Base-by-base conservation (phyloP, 2,329 filamentous ascomycete species). In the Pseudocercospora vitis region DNA sequence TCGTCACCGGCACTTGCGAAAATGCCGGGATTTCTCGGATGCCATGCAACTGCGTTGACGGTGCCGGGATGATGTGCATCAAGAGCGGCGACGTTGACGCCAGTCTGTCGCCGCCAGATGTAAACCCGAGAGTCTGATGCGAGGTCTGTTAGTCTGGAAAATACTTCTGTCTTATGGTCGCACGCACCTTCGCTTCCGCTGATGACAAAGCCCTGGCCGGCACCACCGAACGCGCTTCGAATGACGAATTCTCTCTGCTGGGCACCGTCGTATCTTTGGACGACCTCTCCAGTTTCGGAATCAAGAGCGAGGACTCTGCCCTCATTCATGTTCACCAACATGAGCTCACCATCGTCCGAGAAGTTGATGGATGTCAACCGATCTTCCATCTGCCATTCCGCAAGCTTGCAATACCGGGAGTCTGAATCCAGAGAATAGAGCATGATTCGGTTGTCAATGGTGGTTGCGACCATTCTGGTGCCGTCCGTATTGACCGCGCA, bases 1-100 rank as follows among this genome's bases (percentile, higher is more conserved):
- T 97, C 94, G 70, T 99, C 94, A 14, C 92, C 91, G 54, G 89
- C 92, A 9, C 91, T 92, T 12, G 91, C 94, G 72, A 96, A 89
- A 76, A 96, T 86, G 57, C 82, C 83, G 1, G 89, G 85, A 66
- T 96, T 83, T 8, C 76, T 79, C 1, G 94, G 91, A 65, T 92
- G 94, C 92, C 94, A 99, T 18, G 87, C 81, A 31, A 95, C 88
- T 6, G 89, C 83, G 68, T 96, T 97, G 60, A 94, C 92, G 56
- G 83, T 86, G 28, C 90, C 86, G 9, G 81, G 80, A 5, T 77
- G 75, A 64, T 97, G 92, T 0, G 85, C 91, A 26, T 84, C 80
- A 2, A 97, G 76, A 44, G 82, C 85, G 66, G 91, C 88, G 4
- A 99, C 83, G 0, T 87, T 78, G 4, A 81, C 78, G 4, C 89